A percentile compares a stretch with the other conserved stretches of the same genome.
phyloP scores from a whole-genome alignment of 1,139 yeast species.

The Geotrichum cucujoidarum region DNA sequence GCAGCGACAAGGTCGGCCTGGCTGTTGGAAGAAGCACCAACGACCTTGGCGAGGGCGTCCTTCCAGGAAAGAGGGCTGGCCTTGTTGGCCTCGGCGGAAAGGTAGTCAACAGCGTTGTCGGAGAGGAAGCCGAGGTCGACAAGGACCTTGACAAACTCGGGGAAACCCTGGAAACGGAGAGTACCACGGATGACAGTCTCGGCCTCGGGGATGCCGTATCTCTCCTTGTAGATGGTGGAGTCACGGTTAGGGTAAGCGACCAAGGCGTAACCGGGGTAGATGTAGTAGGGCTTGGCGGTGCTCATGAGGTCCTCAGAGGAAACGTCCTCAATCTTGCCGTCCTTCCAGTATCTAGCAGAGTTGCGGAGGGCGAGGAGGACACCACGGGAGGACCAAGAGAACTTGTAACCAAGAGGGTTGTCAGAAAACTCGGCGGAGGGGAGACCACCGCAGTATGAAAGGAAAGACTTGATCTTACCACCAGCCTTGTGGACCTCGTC shows the following conservation, averaged over 20 bases:
- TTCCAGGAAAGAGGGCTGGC: constrained; percentile 69
- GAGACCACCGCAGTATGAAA: constrained; percentile 97
- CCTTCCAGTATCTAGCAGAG: constrained; percentile 81
- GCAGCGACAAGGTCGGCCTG: constrained; percentile 71
- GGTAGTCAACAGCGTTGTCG: constrained; percentile 62
- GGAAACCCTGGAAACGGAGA: constrained; percentile 96
- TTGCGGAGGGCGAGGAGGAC: constrained; percentile 92
- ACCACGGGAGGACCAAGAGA: constrained; percentile 98
- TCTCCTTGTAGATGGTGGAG: constrained; percentile 87
- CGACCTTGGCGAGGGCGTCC: constrained; percentile 70
- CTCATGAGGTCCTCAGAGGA: constrained; percentile 91
- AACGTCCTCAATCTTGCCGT: constrained; percentile 76
- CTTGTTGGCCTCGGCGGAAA: constrained; percentile 35
- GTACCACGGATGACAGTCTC: constrained; percentile 96
- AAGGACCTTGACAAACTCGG: constrained; percentile 90
- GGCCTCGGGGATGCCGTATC: constrained; percentile 94
- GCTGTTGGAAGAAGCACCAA: constrained; percentile 65
- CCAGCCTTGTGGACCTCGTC: constrained; percentile 90
- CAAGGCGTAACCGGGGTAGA: constrained; percentile 91
- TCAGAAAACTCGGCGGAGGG: constrained; percentile 98
- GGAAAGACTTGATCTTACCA: constrained; percentile 89
- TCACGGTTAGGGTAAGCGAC: constrained; percentile 98
- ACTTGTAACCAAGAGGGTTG: constrained; percentile 97
- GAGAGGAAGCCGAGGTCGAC: constrained; percentile 90
- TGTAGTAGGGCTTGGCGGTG: constrained; percentile 89